phyloP scores from a whole-genome alignment of 2,329 filamentous ascomycete genomes.

The Cadophora malorum region DNA sequence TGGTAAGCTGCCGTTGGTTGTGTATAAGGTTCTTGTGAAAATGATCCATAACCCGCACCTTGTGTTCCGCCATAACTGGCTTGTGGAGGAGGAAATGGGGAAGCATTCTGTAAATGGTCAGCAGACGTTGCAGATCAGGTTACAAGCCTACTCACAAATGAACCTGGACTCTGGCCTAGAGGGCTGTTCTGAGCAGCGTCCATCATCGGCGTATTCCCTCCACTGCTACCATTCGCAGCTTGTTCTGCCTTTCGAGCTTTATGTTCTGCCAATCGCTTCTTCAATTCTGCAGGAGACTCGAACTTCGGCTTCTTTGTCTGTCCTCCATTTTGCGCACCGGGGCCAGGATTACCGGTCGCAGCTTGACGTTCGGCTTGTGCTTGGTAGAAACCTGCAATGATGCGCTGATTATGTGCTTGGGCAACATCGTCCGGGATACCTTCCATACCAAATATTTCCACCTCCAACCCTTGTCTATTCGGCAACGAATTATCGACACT shows the following conservation, averaged over 20 bases:
- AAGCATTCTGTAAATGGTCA: slow-evolving; percentile 42
- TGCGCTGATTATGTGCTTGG: slow-evolving; percentile 83
- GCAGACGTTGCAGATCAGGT: not conserved
- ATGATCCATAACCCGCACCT: slow-evolving; percentile 46
- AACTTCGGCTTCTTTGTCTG: slow-evolving; percentile 75
- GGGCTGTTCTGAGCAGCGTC: slow-evolving; percentile 51
- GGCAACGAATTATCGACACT: slow-evolving; percentile 91
- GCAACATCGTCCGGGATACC: slow-evolving; percentile 88
- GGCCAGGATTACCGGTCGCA: slow-evolving; percentile 81
- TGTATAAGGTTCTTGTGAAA: slow-evolving; percentile 45
- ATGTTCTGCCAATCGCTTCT: slow-evolving; percentile 79
- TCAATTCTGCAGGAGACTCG: slow-evolving; percentile 78
- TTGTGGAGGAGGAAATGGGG: slow-evolving; percentile 43
- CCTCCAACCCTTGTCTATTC: slow-evolving; percentile 82
- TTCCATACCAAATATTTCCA: slow-evolving; percentile 99
- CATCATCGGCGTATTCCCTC: slow-evolving; percentile 59
- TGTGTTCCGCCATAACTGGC: slow-evolving; percentile 40
- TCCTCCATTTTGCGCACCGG: slow-evolving; percentile 67
- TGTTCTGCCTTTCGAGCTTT: slow-evolving; percentile 71
- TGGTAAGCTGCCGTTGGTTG: slow-evolving; percentile 51
- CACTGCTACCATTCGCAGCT: slow-evolving; percentile 55
- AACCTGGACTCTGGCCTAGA: slow-evolving; percentile 57
- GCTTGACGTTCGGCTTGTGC: slow-evolving; percentile 82
- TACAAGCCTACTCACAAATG: slow-evolving; percentile 61
- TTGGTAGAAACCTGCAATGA: slow-evolving; percentile 85